Evolutionary conservation across 495 filamentous ascomycete genomes (phyloP).

Genomic region (Astrocystis sublimbata): DNA sequence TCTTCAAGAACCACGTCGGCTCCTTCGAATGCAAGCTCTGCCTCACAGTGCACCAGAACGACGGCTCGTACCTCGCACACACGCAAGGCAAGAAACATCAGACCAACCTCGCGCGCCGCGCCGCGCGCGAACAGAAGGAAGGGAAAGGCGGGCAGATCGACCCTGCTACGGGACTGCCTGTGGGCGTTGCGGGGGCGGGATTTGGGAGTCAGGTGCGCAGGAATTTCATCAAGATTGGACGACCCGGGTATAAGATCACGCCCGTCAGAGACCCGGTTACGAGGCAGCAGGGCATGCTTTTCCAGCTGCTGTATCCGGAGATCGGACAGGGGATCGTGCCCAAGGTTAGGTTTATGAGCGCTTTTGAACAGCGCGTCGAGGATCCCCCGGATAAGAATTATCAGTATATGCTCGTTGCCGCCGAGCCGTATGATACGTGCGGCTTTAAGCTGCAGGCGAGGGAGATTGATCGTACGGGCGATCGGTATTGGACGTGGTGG

Average conservation of each 20-base stretch:
- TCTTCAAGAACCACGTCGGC: constrained; percentile 99
- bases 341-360: constrained; percentile 93
- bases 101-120: constrained; percentile 96
- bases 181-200: constrained; percentile 74
- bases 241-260: constrained; percentile 97
- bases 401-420: constrained; percentile 93
- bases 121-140: constrained; percentile 90
- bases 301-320: constrained; percentile 95
- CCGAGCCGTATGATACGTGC: constrained; percentile 97
- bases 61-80: constrained; percentile 98
- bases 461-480: constrained; percentile 88
- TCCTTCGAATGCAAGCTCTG: constrained; percentile 98
- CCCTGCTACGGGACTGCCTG: constrained; percentile 69
- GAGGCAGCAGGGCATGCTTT: constrained; percentile 83
- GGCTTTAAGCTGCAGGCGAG: constrained; percentile 93
- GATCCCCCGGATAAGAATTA: constrained; percentile 90
- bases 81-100: constrained; percentile 99
- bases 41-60: constrained; percentile 98
- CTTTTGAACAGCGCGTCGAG: constrained; percentile 94
- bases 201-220: constrained; percentile 64
- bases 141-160: constrained; percentile 73
- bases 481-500: constrained; percentile 90
- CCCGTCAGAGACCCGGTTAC: constrained; percentile 91
- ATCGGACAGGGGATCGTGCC: constrained; percentile 74
- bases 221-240: constrained; percentile 95